These are phyloP conservation scores for Trametes polyzona DNA, from an alignment of 1,284 basidiomycete genomes.

Conservation along the genomic window DNA sequence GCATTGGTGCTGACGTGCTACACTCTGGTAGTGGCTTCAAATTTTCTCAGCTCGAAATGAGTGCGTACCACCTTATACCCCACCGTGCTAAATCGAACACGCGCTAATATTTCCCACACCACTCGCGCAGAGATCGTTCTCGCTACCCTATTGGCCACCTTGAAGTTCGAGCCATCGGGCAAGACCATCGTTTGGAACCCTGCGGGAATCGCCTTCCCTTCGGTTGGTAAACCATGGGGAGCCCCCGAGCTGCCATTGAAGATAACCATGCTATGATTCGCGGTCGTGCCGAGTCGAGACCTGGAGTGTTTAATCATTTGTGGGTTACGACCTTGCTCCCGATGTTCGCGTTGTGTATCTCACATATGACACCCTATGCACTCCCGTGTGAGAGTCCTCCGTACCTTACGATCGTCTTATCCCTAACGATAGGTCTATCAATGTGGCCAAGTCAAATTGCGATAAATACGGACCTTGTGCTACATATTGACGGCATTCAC, in stretches of 20 bases:
- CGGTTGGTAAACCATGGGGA: slow-evolving; percentile 14
- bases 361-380: too few species aligned
- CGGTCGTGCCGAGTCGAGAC: too few species aligned
- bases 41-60: slow-evolving; percentile 18
- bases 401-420: too few species aligned
- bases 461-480: neutral
- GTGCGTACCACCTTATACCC: too few species aligned
- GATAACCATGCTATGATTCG: slow-evolving; percentile 3
- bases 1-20: neutral
- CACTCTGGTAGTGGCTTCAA: slow-evolving; percentile 14
- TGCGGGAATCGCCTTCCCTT: slow-evolving; percentile 23
- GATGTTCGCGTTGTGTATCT: too few species aligned
- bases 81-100: too few species aligned
- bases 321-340: too few species aligned
- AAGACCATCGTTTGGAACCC: slow-evolving; percentile 27
- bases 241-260: slow-evolving; percentile 24
- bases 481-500: neutral
- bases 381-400: too few species aligned
- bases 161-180: slow-evolving; percentile 20
- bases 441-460: too few species aligned
- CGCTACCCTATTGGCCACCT: slow-evolving; percentile 8
- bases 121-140: slow-evolving; percentile 20
- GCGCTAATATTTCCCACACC: neutral
- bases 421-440: too few species aligned
- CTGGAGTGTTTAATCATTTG: too few species aligned